Conservation (phyloP, 164 flowering plant species). For the Taxillus chinensis region DNA sequence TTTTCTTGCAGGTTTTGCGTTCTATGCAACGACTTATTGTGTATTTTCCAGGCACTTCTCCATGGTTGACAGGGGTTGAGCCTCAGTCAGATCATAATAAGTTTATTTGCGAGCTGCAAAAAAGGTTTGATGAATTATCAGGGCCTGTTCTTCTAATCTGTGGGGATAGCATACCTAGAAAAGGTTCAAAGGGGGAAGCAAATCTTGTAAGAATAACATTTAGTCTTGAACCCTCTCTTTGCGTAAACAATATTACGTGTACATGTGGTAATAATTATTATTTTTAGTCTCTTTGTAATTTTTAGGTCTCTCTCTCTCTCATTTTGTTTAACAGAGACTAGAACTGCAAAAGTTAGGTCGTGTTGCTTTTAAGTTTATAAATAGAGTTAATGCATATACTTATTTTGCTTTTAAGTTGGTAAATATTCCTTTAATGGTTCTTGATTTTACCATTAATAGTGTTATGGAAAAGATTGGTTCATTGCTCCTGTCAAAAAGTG, state of each 20-base stretch:
- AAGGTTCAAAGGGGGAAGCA: constrained; percentile 79
- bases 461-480: no score
- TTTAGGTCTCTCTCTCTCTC: constrained; percentile 1
- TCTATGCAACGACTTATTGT: constrained; percentile 76
- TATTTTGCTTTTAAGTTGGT: no score
- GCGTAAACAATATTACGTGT: no score
- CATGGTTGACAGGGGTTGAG: constrained; percentile 83
- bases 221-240: no score
- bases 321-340: constrained; percentile 59
- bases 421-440: background rate
- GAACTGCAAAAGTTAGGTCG: constrained; percentile 80
- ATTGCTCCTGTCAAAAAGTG: no score
- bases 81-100: constrained; percentile 70
- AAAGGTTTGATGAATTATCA: constrained; percentile 68
- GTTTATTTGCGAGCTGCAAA: constrained; percentile 57
- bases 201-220: constrained; percentile 53
- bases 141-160: constrained; percentile 90
- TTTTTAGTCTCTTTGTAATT: background rate
- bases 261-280: background rate
- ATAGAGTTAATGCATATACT: no score
- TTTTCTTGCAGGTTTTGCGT: constrained; percentile 56
- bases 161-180: constrained; percentile 79
- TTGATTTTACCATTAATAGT: background rate
- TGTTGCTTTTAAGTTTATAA: constrained; percentile 85
- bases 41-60: constrained; percentile 79